A percentile compares a stretch with the other conserved stretches of the same genome.
These are phyloP conservation scores for Lepidium aucheri DNA, from an alignment of 345 rosid genomes.

Conservation along the genomic window DNA sequence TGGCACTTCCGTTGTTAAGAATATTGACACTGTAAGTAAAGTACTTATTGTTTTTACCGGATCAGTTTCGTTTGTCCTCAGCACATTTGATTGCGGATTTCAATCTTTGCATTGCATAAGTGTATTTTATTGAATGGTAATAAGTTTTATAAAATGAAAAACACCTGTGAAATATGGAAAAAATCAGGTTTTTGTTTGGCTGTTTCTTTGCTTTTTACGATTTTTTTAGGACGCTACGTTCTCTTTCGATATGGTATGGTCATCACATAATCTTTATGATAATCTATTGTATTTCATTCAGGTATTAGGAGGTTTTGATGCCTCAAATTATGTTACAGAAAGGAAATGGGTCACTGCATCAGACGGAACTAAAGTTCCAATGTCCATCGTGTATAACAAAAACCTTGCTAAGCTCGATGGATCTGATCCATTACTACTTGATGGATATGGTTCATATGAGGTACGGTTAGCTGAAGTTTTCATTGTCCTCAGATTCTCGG, in stretches of 20 bases:
- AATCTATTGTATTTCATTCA: slow-evolving; percentile 20
- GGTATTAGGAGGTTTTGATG: slow-evolving; percentile 89
- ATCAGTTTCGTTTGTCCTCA: not conserved
- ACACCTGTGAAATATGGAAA: too few relatives aligned
- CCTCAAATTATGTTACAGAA: slow-evolving; percentile 69
- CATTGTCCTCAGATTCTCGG: not conserved
- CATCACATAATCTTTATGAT: not conserved
- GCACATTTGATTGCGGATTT: too few relatives aligned
- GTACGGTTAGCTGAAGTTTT: slow-evolving; percentile 33
- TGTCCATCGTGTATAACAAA: slow-evolving; percentile 69
- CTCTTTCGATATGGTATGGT: not conserved
- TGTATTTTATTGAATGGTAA: too few relatives aligned
- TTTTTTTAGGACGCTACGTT: not conserved
- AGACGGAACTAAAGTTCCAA: slow-evolving; percentile 80
- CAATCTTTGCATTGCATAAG: too few relatives aligned
- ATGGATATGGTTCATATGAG: slow-evolving; percentile 98
- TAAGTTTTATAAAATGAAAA: too few relatives aligned
- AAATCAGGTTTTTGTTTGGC: too few relatives aligned
- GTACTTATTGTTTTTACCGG: not conserved
- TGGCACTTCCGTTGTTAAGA: slow-evolving; percentile 71
- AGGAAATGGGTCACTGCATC: slow-evolving; percentile 87
- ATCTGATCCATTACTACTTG: slow-evolving; percentile 65
- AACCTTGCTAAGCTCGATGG: slow-evolving; percentile 76
- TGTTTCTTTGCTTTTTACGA: too few relatives aligned
- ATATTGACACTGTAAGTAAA: slow-evolving; percentile 63